These are phyloP conservation scores for Pulchroboletus neoregius DNA, from an alignment of 1,284 basidiomycete species.

Conservation along the genomic window DNA sequence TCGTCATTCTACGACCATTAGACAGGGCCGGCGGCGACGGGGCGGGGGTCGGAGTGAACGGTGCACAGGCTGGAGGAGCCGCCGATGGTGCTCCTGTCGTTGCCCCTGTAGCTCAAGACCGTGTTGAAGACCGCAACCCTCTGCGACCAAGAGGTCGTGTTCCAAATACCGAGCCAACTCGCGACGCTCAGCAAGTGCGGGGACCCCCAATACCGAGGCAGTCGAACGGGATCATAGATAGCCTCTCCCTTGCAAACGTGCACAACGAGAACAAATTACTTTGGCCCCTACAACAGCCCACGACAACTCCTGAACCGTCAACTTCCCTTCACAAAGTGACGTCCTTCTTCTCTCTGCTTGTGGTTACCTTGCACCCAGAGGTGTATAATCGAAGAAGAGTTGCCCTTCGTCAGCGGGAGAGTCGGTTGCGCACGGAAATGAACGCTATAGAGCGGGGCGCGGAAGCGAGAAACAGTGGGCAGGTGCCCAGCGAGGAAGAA, in stretches of 20 bases:
- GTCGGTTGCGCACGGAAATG: constrained; percentile 63
- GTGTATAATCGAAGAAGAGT: constrained; percentile 67
- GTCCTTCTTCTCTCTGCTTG: constrained; percentile 55
- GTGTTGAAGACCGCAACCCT: constrained; percentile 16
- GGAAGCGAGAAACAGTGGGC: constrained; percentile 36
- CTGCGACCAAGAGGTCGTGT: constrained; percentile 11
- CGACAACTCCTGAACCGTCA: constrained; percentile 37
- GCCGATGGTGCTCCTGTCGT: constrained; percentile 17
- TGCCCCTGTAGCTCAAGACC: constrained; percentile 16
- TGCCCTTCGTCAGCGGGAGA: constrained; percentile 60
- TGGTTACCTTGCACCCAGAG: constrained; percentile 67
- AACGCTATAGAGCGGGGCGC: constrained; percentile 42
- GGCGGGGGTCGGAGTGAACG: constrained; percentile 18
- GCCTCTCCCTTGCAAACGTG: constrained; percentile 55
- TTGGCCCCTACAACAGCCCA: constrained; percentile 36
- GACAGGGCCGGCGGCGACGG: constrained; percentile 27
- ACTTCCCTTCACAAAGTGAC: constrained; percentile 45
- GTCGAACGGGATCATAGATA: constrained; percentile 43
- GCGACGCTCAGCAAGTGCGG: constrained; percentile 22
- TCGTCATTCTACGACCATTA: constrained; percentile 44
- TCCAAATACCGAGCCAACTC: constrained; percentile 18
- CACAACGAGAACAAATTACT: constrained; percentile 52
- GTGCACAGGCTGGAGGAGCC: constrained; percentile 18
- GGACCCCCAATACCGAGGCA: constrained; percentile 29
- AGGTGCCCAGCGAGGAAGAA: constrained; percentile 30